These are phyloP conservation scores for Furcasterigmium furcatum DNA, from an alignment of 2,329 filamentous ascomycete genomes.

Conservation along the genomic window DNA sequence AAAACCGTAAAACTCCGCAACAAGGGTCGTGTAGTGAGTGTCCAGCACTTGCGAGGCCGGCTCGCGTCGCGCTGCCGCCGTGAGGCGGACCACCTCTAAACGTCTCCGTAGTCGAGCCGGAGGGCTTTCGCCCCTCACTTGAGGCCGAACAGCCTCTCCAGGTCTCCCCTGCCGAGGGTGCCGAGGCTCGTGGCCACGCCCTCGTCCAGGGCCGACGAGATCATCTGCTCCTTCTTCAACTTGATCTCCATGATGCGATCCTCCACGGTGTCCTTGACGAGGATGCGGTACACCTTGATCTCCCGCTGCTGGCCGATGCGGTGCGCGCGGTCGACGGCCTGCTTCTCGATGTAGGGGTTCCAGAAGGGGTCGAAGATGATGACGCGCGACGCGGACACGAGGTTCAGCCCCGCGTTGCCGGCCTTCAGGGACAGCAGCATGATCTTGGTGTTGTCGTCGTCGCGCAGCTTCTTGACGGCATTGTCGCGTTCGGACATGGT, in stretches of 20 bases:
- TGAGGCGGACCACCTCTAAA: no score
- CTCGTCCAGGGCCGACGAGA: slow-evolving; percentile 79
- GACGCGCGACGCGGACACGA: slow-evolving; percentile 78
- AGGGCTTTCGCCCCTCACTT: background rate
- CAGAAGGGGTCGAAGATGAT: slow-evolving; percentile 93
- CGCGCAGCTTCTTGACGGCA: slow-evolving; percentile 63
- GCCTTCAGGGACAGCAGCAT: slow-evolving; percentile 79
- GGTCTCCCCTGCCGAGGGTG: slow-evolving; percentile 62
- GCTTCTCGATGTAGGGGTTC: slow-evolving; percentile 91
- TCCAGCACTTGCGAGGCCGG: no score
- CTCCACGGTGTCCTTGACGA: slow-evolving; percentile 78
- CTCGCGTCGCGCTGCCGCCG: no score
- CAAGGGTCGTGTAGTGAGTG: no score
- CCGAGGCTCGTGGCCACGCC: slow-evolving; percentile 63
- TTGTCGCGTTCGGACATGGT: slow-evolving; percentile 60
- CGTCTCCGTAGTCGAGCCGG: no score
- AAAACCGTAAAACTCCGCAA: no score
- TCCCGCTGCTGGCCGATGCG: slow-evolving; percentile 75
- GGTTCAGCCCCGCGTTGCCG: slow-evolving; percentile 82
- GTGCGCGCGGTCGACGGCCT: slow-evolving; percentile 86
- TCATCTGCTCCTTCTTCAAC: slow-evolving; percentile 71
- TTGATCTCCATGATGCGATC: slow-evolving; percentile 81
- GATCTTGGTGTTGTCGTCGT: slow-evolving; percentile 56
- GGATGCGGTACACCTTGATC: slow-evolving; percentile 77
- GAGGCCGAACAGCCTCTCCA: slow-evolving; percentile 63